These are phyloP conservation scores for Candida tetrigidarum DNA, from an alignment of 1,139 yeast genomes.

Conservation along the genomic window DNA sequence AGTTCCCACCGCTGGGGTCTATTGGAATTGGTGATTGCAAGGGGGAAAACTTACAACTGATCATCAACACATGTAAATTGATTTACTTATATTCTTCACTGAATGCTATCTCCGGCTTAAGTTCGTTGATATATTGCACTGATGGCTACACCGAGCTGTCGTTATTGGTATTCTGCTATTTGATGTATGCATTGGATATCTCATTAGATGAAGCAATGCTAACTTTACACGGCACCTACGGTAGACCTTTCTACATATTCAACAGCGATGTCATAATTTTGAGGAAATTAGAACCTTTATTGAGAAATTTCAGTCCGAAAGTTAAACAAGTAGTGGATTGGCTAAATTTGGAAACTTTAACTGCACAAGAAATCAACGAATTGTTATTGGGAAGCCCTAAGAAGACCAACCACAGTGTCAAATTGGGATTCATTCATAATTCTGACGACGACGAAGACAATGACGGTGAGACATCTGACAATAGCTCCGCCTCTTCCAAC, in stretches of 20 bases:
- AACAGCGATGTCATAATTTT: constrained; percentile 73
- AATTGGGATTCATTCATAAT: constrained; percentile 13
- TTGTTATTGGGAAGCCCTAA: constrained; percentile 29
- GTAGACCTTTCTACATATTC: constrained; percentile 85
- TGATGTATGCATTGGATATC: constrained; percentile 67
- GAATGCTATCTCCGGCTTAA: constrained; percentile 26
- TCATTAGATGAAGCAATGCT: constrained; percentile 57
- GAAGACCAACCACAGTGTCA: constrained; percentile 20
- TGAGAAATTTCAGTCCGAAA: constrained; percentile 59
- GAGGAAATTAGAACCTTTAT: constrained; percentile 62
- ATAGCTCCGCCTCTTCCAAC: constrained; percentile 7
- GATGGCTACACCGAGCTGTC: constrained; percentile 96
- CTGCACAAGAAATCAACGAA: constrained; percentile 38
- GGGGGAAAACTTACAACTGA: constrained; percentile 55
- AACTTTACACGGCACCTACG: constrained; percentile 61
- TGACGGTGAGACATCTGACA: constrained; percentile 4
- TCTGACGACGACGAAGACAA: constrained; percentile 8
- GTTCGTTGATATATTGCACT: constrained; percentile 68
- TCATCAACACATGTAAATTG: constrained; percentile 67
- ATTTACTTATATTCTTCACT: constrained; percentile 46
- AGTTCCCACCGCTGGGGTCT: constrained; percentile 86
- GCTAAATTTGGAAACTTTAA: constrained; percentile 32
- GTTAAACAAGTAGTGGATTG: constrained; percentile 20
- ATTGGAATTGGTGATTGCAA: constrained; percentile 73
- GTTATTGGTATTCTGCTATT: constrained; percentile 66